Percentiles rank a stretch among this genome's conserved stretches.
Conservation (phyloP, 2,329 filamentous ascomycete species). For the Calycina marina region DNA sequence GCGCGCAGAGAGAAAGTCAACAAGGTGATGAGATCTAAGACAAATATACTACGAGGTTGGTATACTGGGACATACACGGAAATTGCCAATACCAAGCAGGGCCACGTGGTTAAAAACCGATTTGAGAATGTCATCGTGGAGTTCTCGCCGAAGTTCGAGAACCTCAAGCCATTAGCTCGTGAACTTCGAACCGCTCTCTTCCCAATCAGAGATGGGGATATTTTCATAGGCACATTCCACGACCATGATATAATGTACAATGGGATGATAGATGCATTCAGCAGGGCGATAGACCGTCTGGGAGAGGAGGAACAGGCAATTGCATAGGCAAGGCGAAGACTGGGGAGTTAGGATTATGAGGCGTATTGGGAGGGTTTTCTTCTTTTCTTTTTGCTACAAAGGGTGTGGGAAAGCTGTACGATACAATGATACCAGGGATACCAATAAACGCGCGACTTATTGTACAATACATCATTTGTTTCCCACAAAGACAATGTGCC, state of each 20-base stretch:
- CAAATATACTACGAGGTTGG: conserved; percentile 10
- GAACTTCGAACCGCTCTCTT: conserved; percentile 9
- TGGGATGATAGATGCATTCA: conserved; percentile 9
- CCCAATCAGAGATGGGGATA: conserved; percentile 13
- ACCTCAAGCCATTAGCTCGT: conserved; percentile 10
- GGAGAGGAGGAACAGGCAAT: conserved; percentile 4
- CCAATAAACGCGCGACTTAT: conserved; percentile 8
- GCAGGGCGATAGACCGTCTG: conserved; percentile 6
- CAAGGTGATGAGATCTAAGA: conserved; percentile 7
- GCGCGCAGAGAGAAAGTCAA: conserved; percentile 5
- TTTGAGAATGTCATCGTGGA: conserved; percentile 17
- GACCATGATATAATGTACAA: conserved; percentile 13
- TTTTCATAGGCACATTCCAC: conserved; percentile 11
- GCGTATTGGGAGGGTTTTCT: too few species aligned
- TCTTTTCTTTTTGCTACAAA: conserved; percentile 4
- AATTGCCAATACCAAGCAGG: conserved; percentile 14
- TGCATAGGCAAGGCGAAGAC: conserved; percentile 2
- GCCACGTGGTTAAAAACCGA: conserved; percentile 9
- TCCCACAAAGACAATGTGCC: conserved; percentile 7
- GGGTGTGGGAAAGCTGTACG: conserved; percentile 1
- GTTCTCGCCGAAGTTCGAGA: conserved; percentile 17
- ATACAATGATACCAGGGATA: conserved; percentile 3
- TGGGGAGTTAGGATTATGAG: conserved; percentile 3
- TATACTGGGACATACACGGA: conserved; percentile 18
- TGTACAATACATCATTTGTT: conserved; percentile 9